phyloP scores from a whole-genome alignment of 2,329 filamentous ascomycete species.

The Ascochyta clinopodiicola region DNA sequence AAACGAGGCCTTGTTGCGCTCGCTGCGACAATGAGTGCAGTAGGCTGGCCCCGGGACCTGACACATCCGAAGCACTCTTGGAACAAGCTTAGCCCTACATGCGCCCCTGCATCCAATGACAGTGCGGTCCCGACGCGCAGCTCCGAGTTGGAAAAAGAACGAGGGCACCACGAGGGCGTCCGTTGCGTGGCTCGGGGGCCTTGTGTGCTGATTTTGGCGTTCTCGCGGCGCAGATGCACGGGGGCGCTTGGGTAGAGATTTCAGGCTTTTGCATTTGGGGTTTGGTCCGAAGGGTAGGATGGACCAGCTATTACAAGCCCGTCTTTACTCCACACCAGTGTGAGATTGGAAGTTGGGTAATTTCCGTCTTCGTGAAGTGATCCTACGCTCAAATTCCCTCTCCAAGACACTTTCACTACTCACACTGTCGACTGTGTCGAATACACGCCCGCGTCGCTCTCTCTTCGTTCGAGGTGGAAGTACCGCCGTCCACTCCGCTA shows the following conservation, averaged over 20 bases:
- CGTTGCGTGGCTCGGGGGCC: slow-evolving; percentile 1
- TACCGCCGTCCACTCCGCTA: slow-evolving; percentile 8
- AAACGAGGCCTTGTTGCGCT: background rate
- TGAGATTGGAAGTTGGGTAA: slow-evolving; percentile 7
- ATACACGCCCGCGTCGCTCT: background rate
- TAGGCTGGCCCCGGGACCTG: slow-evolving; percentile 40
- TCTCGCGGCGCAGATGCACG: slow-evolving; percentile 13
- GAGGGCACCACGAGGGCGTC: slow-evolving; percentile 6
- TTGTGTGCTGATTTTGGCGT: slow-evolving; percentile 9
- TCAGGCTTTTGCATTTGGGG: slow-evolving; percentile 9
- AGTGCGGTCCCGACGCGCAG: slow-evolving; percentile 8
- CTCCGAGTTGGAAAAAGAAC: slow-evolving; percentile 3
- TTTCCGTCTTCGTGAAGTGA: background rate
- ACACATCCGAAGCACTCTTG: slow-evolving; percentile 42
- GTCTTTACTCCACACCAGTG: slow-evolving; percentile 3
- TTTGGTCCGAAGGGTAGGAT: slow-evolving; percentile 11
- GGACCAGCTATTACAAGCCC: slow-evolving; percentile 11
- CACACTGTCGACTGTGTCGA: background rate
- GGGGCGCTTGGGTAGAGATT: slow-evolving; percentile 11
- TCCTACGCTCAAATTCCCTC: background rate
- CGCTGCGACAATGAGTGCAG: slow-evolving; percentile 35
- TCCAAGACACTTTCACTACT: background rate
- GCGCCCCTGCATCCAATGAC: slow-evolving; percentile 28
- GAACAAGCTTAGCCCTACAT: slow-evolving; percentile 41
- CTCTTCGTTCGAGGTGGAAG: slow-evolving; percentile 12